Evolutionary conservation across 805 yeast genomes (phyloP), one percentile per base, ranked within the genome.

Genomic region (Teunomyces lycoperdinae): DNA sequence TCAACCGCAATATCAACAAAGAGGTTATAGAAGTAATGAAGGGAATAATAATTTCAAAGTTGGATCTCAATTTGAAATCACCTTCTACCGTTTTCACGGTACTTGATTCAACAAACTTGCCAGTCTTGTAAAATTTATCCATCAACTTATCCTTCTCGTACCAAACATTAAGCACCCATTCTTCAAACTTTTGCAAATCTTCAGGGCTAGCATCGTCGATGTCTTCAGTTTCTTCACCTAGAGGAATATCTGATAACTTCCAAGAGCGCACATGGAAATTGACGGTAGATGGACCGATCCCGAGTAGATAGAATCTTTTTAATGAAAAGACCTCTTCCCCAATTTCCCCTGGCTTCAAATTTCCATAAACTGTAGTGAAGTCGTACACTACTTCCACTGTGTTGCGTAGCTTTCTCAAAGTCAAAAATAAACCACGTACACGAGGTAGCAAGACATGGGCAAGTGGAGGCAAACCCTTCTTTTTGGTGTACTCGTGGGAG

Each of bases 271-370:
- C 70, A 63, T 87, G 80, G 51, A 87, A 78, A 58, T 80, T 80
- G 6, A 90, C 83, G 5, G 68, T 53, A 39, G 73, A 67, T 0
- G 99, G 97, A 24, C 89, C 86, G 47, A 76, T 69, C 1, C 97
- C 96, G 44, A 73, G 68, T 6, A 89, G 58, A 59, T 83, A 89
- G 34, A 84, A 79, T 28, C 77, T 72, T 46, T 75, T 73, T 46
- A 94, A 71, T 1, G 89, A 80, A 64, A 78, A 94, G 30, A 76
- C 74, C 54, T 84, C 85, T 63, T 94, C 97, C 1, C 96, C 96
- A 60, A 77, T 85, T 50, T 82, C 83, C 5, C 73, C 73, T 1
- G 79, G 66, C 34, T 62, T 67, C 42, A 88, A 81, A 9, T 90
- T 96, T 4, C 84, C 75, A 65, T 90, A 94, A 0, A 85, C 97